These are phyloP conservation scores for Pythium dissotocum DNA, from an alignment of 352 stramenopile genomes.

Conservation along the genomic window DNA sequence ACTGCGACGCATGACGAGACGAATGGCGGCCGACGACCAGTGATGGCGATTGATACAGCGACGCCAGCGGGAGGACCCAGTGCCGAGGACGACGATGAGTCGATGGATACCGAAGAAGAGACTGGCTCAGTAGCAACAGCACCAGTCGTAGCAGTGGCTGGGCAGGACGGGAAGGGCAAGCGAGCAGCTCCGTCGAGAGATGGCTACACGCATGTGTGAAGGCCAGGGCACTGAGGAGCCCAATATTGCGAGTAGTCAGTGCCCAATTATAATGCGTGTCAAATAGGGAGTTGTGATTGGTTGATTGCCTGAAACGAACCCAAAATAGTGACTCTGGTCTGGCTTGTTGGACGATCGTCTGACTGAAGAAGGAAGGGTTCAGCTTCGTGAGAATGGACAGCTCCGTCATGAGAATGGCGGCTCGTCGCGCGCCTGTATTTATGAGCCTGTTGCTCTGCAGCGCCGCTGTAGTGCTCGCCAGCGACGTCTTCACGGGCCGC, in stretches of 20 bases:
- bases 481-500: constrained; percentile 44
- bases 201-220: not conserved
- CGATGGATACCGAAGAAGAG: constrained; percentile 1
- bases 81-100: not conserved
- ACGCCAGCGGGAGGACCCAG: constrained; percentile 9
- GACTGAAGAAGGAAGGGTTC: not conserved
- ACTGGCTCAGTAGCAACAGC: not conserved
- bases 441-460: not conserved
- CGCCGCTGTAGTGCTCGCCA: constrained; percentile 10
- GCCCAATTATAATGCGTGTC: not conserved
- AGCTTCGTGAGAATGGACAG: not conserved
- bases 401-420: not conserved
- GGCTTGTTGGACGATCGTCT: not conserved
- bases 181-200: not conserved
- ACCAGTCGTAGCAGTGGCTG: no score
- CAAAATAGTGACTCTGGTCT: not conserved
- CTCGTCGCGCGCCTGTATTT: not conserved
- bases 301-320: not conserved
- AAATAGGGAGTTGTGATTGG: not conserved
- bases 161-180: not conserved
- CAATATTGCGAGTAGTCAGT: not conserved
- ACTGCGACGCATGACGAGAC: not conserved
- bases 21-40: not conserved
- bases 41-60: constrained; percentile 14
- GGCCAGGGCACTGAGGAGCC: not conserved